These are phyloP conservation scores for Pseudogymnoascus sp. DNA, from an alignment of 2,329 filamentous ascomycete genomes.

Conservation along the genomic window DNA sequence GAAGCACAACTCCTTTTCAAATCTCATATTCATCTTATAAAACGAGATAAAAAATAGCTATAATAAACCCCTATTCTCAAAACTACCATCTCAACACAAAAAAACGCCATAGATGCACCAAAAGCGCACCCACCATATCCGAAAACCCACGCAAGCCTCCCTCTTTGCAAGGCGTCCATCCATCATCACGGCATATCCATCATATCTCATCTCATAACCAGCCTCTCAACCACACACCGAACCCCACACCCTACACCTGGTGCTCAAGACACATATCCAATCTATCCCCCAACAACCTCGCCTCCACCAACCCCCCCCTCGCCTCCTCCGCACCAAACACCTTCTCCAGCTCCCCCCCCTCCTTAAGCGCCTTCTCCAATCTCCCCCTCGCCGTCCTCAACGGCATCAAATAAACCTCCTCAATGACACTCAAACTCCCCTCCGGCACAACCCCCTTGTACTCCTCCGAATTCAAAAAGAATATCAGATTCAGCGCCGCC, in stretches of 20 bases:
- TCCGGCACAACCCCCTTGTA: slow-evolving; percentile 42
- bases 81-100: not conserved
- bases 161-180: not conserved
- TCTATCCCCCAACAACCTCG: slow-evolving; percentile 30
- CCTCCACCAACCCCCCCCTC: slow-evolving; percentile 29
- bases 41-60: not conserved
- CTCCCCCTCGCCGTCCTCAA: slow-evolving; percentile 36
- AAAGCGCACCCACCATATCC: not conserved
- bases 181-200: not conserved
- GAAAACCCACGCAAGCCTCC: not conserved
- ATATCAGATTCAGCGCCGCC: slow-evolving; percentile 50
- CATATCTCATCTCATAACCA: not conserved
- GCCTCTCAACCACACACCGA: not conserved
- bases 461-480: slow-evolving; percentile 40
- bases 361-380: slow-evolving; percentile 18
- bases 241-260: not conserved
- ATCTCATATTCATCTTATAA: not conserved
- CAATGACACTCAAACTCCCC: slow-evolving; percentile 48
- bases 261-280: slow-evolving; percentile 7
- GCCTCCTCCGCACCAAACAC: not conserved
- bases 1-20: not conserved
- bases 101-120: not conserved
- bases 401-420: slow-evolving; percentile 50
- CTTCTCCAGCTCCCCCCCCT: not conserved
- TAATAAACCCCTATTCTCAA: not conserved